These are phyloP conservation scores for Xylariaceae sp. DNA, from an alignment of 2,329 filamentous ascomycete species.

Conservation along the genomic window DNA sequence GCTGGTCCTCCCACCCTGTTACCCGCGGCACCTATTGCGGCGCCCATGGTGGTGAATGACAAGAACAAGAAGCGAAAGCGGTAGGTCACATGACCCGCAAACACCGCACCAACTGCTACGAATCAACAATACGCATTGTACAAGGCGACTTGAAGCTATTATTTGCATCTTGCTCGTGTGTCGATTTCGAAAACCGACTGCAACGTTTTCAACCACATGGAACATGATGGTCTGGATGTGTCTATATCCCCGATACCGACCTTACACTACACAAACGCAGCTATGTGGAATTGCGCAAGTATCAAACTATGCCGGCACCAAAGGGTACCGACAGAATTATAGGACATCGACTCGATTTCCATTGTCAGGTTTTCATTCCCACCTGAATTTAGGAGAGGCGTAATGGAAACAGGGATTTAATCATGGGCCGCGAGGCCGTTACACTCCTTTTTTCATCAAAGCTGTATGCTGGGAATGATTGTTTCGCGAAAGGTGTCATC, in stretches of 20 bases:
- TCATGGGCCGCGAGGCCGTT: conserved; percentile 30
- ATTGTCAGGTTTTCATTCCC: conserved; percentile 27
- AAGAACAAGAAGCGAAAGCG: conserved; percentile 67
- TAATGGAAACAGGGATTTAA: conserved; percentile 32
- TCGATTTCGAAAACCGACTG: conserved; percentile 4
- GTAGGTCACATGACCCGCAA: conserved; percentile 36
- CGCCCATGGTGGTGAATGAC: conserved; percentile 50
- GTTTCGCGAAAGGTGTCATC: conserved; percentile 24
- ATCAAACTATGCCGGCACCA: conserved; percentile 16
- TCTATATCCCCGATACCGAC: conserved; percentile 4
- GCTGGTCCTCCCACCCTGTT: conserved; percentile 39
- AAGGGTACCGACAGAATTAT: conserved; percentile 11
- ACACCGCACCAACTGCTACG: conserved; percentile 4
- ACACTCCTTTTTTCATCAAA: conserved; percentile 33
- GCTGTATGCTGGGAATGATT: conserved; percentile 26
- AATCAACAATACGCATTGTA: conserved; percentile 5
- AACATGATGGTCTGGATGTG: conserved; percentile 2
- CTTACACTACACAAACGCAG: conserved; percentile 9
- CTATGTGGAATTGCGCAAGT: conserved; percentile 9
- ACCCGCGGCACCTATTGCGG: conserved; percentile 46
- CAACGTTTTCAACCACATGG: background rate
- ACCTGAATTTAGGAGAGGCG: conserved; percentile 28
- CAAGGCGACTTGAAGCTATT: conserved; percentile 7
- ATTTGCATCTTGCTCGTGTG: conserved; percentile 6
- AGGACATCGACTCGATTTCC: conserved; percentile 22